Evolutionary conservation across 805 yeast species (phyloP).

Genomic region (Scheffersomyces amazonensis): DNA sequence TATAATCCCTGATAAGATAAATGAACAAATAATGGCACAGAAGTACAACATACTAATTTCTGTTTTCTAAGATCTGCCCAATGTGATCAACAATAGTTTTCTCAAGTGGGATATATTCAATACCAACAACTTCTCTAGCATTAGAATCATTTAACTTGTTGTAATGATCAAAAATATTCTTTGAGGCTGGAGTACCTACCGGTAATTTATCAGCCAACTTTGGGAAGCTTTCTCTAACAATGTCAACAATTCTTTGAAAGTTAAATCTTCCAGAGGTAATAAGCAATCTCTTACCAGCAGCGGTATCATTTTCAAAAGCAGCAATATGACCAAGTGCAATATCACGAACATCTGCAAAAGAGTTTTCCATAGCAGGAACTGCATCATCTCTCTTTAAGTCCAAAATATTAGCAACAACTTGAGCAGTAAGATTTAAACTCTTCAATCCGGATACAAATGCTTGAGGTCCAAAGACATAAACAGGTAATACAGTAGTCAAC

Average conservation of each 20-base stretch:
- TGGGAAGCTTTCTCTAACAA: conserved; percentile 20
- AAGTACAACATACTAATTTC: too few relatives aligned
- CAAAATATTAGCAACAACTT: conserved; percentile 20
- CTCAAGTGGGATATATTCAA: conserved; percentile 33
- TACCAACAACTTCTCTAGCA: conserved; percentile 30
- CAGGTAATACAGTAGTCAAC: conserved; percentile 17
- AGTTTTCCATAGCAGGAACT: conserved; percentile 7
- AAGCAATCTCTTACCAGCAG: conserved; percentile 24
- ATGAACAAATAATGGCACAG: too few relatives aligned
- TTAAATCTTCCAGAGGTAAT: conserved; percentile 13
- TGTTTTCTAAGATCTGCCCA: conserved; percentile 21
- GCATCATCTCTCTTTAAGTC: conserved; percentile 13
- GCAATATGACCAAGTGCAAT: conserved; percentile 23
- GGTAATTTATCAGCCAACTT: conserved; percentile 34
- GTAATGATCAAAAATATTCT: conserved; percentile 8
- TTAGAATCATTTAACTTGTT: conserved; percentile 21
- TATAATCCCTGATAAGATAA: too few relatives aligned
- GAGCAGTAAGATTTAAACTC: conserved; percentile 22
- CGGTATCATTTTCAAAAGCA: conserved; percentile 17
- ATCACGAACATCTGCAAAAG: conserved; percentile 20
- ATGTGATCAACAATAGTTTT: conserved; percentile 40
- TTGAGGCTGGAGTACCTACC: conserved; percentile 34
- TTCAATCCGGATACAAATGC: conserved; percentile 14
- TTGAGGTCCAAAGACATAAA: conserved; percentile 24
- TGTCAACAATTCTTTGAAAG: conserved; percentile 16